Percentiles rank a stretch among this genome's conserved stretches.
These are phyloP conservation scores for Tolypocladium capitatum DNA, from an alignment of 2,329 filamentous ascomycete species.

Conservation along the genomic window DNA sequence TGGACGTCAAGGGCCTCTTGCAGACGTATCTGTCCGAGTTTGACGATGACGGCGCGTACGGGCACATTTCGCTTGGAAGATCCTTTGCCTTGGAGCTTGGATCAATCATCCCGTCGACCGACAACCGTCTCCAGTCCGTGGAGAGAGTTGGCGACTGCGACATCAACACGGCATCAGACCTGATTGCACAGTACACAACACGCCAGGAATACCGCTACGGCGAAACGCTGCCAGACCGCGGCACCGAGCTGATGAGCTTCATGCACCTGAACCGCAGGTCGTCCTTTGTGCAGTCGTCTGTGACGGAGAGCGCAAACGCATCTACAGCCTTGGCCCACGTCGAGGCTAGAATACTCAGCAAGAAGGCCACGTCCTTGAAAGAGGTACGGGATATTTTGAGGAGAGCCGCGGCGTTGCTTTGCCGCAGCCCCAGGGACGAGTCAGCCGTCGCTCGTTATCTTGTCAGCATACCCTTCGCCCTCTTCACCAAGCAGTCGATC, in stretches of 20 bases:
- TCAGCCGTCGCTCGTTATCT: constrained; percentile 73
- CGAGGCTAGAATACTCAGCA: constrained; percentile 54
- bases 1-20: constrained; percentile 88
- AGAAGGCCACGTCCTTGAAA: constrained; percentile 55
- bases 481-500: constrained; percentile 91
- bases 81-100: constrained; percentile 94
- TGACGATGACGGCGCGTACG: constrained; percentile 80
- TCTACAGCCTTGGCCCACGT: constrained; percentile 58
- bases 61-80: constrained; percentile 79
- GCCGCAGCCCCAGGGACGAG: constrained; percentile 61
- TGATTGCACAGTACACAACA: constrained; percentile 92
- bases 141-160: constrained; percentile 59
- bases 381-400: constrained; percentile 74
- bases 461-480: constrained; percentile 80
- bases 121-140: constrained; percentile 74
- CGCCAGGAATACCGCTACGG: constrained; percentile 90
- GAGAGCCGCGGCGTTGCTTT: constrained; percentile 75
- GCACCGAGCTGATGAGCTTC: constrained; percentile 50
- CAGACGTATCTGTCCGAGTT: constrained; percentile 96
- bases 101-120: constrained; percentile 68
- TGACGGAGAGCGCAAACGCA: constrained; percentile 43
- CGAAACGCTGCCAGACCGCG: constrained; percentile 58
- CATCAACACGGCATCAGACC: constrained; percentile 89
- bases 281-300: constrained; percentile 37
- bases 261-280: constrained; percentile 40